Evolutionary conservation across 2,329 filamentous ascomycete species (phyloP).

Genomic region (Cercospora zeae-maydis): DNA sequence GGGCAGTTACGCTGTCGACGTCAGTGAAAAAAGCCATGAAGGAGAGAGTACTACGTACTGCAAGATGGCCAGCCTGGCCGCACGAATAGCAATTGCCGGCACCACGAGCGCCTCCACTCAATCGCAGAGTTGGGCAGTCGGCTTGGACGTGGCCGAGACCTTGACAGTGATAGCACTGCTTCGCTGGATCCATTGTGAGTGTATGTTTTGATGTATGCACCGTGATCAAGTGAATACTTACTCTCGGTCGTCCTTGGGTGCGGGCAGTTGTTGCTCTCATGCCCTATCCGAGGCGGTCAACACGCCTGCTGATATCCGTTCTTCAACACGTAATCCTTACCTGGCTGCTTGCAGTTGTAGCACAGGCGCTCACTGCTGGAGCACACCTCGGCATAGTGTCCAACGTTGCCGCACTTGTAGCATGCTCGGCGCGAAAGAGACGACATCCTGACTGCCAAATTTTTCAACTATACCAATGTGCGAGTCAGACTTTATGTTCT

Average conservation of each 20-base stretch:
- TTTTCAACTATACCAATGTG: conserved; percentile 16
- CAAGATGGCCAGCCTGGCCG: conserved; percentile 86
- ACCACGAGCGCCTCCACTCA: conserved; percentile 70
- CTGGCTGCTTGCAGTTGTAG: conserved; percentile 98
- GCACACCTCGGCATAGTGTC: conserved; percentile 76
- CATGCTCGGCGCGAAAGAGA: conserved; percentile 53
- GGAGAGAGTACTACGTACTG: conserved; percentile 55
- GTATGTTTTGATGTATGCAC: neutral
- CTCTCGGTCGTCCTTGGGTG: conserved; percentile 92
- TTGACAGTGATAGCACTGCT: conserved; percentile 99
- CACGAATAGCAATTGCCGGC: conserved; percentile 96
- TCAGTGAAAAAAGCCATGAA: conserved; percentile 12
- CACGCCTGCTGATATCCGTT: conserved; percentile 34
- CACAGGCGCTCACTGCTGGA: conserved; percentile 96
- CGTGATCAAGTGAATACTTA: conserved; percentile 42
- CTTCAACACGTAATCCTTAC: conserved; percentile 40
- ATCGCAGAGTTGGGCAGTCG: conserved; percentile 92
- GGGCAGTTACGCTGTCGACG: conserved; percentile 70
- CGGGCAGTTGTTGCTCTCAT: conserved; percentile 97
- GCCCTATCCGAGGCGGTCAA: conserved; percentile 53
- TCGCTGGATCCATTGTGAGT: conserved; percentile 55
- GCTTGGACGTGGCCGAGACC: conserved; percentile 97
- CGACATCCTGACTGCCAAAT: conserved; percentile 42
- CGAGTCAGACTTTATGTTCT: conserved; percentile 16
- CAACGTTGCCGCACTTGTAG: conserved; percentile 54